Base-by-base conservation (phyloP, 441 rosid species). In the Dalechampia spathulata region DNA sequence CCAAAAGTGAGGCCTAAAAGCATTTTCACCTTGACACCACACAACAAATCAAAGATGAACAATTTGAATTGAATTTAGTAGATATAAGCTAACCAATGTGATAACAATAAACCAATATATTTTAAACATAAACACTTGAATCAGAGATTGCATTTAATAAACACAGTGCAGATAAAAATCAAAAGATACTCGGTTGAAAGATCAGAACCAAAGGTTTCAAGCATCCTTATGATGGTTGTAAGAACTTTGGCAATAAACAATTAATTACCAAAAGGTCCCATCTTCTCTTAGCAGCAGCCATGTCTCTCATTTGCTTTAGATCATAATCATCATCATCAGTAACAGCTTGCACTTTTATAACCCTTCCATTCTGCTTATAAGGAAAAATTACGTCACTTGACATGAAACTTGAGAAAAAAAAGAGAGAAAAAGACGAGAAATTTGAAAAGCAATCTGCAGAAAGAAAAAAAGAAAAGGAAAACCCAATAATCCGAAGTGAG, bases 261-360 rank as follows among this genome's bases (percentile, higher is more conserved):
- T 26, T 32, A 42, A 36, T 42, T 75, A 89, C 98, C 96, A 88
- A 61, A 64, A 79, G 78, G 60, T 92, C 96, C 96, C 96, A 88
- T 81, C 92, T 83, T 76, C 83, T 88, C 81, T 79, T 83, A 16
- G 96, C 94, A 65, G 95, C 88, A 58, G 96, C 87, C 88, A 86
- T 75, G 67, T 86, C 95, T 72, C 82, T 84, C 84, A 86, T 74
- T 77, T 88, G 96, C 87, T 82, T 86, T 72, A 88, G 54, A 60
- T 86, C 94, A 67, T 63, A 72, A 65, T 88, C 95, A 69, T 86
- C 94, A 44, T 88, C 94, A 39, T 66, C 79, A 47, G 4, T 8
- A 30, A 8, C 87, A 47, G 84, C 80, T 73, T 78, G 83, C 83
- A 84, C 74, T 60, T 68, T 70, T 46, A 82, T 43, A 58, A 64